phyloP scores from a whole-genome alignment of 371 early-diverging fungal species.

The Apophysomyces trapeziformis region DNA sequence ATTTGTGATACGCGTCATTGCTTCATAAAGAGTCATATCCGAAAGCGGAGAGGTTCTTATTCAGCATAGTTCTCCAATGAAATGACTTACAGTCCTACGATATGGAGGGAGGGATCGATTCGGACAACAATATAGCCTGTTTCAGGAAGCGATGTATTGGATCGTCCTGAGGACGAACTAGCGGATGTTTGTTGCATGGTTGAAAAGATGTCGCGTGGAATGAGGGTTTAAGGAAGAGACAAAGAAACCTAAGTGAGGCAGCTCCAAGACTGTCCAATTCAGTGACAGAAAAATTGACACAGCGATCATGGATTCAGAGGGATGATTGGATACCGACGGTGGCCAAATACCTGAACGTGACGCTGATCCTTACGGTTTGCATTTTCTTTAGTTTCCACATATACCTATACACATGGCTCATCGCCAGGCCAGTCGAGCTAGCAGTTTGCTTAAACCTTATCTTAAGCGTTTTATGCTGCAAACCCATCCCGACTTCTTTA shows the following conservation, averaged over 20 bases:
- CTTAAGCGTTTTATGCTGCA: constrained; percentile 40
- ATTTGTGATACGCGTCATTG: neutral
- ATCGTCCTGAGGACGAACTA: constrained; percentile 3
- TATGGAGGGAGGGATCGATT: neutral
- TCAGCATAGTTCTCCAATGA: neutral
- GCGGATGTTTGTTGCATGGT: constrained; percentile 3
- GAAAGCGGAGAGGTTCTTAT: too few relatives aligned
- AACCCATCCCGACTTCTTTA: constrained; percentile 51
- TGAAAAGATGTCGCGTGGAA: constrained; percentile 1
- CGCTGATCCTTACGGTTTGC: neutral
- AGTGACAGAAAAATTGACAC: too few relatives aligned
- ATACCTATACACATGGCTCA: neutral
- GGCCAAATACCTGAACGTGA: neutral
- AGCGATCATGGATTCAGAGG: too few relatives aligned
- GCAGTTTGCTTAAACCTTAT: constrained; percentile 37
- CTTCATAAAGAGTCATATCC: too few relatives aligned
- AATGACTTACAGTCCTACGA: constrained; percentile 3
- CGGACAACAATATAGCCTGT: constrained; percentile 7
- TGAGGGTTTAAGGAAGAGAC: neutral
- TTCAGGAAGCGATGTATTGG: neutral
- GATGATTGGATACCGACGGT: too few relatives aligned
- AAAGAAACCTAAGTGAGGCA: neutral
- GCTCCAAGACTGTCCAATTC: neutral
- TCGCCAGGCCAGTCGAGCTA: constrained; percentile 9
- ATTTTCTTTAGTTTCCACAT: neutral